Evolutionary conservation across 2,329 filamentous ascomycete genomes (phyloP).

Genomic region (Grosmannia penicillata): DNA sequence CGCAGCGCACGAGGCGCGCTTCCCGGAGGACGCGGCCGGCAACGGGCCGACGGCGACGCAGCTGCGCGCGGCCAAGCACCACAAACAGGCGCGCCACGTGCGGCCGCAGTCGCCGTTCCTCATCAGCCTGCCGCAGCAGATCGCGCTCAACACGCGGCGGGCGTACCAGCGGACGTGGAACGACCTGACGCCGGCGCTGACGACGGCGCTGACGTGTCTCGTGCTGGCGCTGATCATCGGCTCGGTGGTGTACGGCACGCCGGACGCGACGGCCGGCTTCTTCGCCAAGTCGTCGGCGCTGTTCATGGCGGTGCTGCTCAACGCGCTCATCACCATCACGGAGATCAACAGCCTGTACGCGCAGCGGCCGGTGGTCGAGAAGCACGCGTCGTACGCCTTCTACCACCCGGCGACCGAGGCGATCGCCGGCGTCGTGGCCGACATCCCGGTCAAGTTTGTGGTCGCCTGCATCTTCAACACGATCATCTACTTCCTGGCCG

Average conservation of each 20-base stretch:
- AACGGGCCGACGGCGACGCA: constrained; percentile 25
- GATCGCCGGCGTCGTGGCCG: constrained; percentile 68
- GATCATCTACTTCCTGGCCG: constrained; percentile 74
- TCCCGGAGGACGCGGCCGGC: constrained; percentile 24
- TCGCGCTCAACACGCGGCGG: constrained; percentile 39
- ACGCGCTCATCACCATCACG: constrained; percentile 65
- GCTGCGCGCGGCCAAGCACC: constrained; percentile 28
- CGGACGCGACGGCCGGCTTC: constrained; percentile 21
- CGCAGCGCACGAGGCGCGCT: constrained; percentile 36
- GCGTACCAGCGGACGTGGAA: constrained; percentile 70
- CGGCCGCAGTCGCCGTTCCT: constrained; percentile 42
- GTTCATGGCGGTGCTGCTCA: constrained; percentile 79
- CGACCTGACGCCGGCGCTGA: constrained; percentile 60
- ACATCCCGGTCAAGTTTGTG: constrained; percentile 68
- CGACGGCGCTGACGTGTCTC: constrained; percentile 67
- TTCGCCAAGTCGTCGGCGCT: constrained; percentile 56
- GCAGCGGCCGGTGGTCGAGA: constrained; percentile 83
- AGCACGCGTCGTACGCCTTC: constrained; percentile 71
- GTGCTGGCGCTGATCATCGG: constrained; percentile 24
- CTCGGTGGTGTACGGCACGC: constrained; percentile 8
- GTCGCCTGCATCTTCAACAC: constrained; percentile 67
- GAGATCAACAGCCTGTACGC: constrained; percentile 79
- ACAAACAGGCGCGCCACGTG: constrained; percentile 33
- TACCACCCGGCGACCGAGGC: constrained; percentile 85
- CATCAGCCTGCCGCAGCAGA: constrained; percentile 40